Conservation (phyloP, 352 stramenopile species). For the Sclerospora graminicola region DNA sequence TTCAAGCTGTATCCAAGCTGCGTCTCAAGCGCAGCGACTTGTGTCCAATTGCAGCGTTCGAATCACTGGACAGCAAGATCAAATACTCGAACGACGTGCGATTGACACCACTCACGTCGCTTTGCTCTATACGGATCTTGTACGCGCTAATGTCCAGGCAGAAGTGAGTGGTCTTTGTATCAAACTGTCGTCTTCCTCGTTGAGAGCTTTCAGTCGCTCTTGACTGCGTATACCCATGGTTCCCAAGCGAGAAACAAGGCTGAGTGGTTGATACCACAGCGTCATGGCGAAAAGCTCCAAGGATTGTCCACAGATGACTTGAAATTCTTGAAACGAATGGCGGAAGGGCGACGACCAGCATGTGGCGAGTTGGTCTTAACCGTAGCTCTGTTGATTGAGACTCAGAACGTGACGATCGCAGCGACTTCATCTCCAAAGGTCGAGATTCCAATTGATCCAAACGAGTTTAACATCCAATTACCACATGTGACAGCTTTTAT, state of each 20-base stretch:
- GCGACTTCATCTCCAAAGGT: conserved; percentile 5
- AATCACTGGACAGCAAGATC: conserved; percentile 31
- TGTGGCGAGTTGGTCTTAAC: conserved; percentile 61
- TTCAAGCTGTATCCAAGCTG: conserved; percentile 25
- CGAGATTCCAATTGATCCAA: conserved; percentile 17
- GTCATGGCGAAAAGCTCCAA: background rate
- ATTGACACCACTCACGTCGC: conserved; percentile 2
- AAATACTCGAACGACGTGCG: conserved; percentile 27
- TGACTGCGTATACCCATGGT: conserved; percentile 1
- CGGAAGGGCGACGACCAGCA: conserved; percentile 31
- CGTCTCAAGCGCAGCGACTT: conserved; percentile 35
- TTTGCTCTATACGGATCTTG: conserved; percentile 21
- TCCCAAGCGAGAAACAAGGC: background rate
- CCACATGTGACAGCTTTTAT: conserved; percentile 34
- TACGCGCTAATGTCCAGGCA: conserved; percentile 23
- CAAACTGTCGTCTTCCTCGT: conserved; percentile 38
- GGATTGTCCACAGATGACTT: conserved; percentile 59
- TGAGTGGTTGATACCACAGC: conserved; percentile 1
- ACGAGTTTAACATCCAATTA: conserved; percentile 22
- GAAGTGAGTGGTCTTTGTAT: conserved; percentile 34
- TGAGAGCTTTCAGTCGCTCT: conserved; percentile 24
- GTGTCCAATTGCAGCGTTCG: conserved; percentile 48
- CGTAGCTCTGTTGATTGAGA: conserved; percentile 60
- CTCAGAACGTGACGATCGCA: conserved; percentile 15
- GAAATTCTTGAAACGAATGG: conserved; percentile 37